Base-by-base conservation (phyloP, 129 eudicot genomes). In the Ambrosia artemisiifolia region DNA sequence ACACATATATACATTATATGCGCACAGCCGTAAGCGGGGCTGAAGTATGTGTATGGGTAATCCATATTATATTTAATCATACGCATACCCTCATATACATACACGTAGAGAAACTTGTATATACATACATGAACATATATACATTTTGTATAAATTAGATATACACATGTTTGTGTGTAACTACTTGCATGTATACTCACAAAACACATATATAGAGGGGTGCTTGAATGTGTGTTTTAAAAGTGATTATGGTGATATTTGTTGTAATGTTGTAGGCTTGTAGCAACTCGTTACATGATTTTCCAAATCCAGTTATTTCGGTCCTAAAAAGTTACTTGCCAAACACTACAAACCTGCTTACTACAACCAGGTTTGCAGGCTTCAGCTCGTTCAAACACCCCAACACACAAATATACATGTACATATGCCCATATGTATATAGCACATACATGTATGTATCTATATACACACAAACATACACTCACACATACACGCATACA, bases 361-460 rank as follows among this genome's bases (percentile, higher is more conserved):
- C 59, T 54, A 54, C 17, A 54, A 18, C 11, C 61, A 57, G 64
- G 16, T 24, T 57, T 57, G 64, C 38, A 57, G 38, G 36, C 16
- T 57, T 44, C 66, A 61, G 44, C 44, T 61, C 68, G 36, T 8
- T 63, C 48, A 36, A 63, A 16, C 68, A 63, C 32, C 50, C 14
- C 49, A 10, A 34, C 19, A 55, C 62, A 55, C 34, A 20, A 32
- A 2, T 44, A 43, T 44, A 36, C 18, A 19, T 65, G 5, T 35
- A 34, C 34, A 4, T 63, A n/a, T 34, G 10, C 51, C 11, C 14
- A 12, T 12, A 60, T 2, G n/a, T 7, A 48, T 46, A 46, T 46
- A 12, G 16, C 4, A 11, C 11, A 64, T 64, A 64, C 51, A 14
- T 66, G 11, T 47, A 11, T 2, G 6, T 28, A 47, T 13, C 9